phyloP scores from a whole-genome alignment of 805 yeast species.

The Wickerhamomyces queroliae region DNA sequence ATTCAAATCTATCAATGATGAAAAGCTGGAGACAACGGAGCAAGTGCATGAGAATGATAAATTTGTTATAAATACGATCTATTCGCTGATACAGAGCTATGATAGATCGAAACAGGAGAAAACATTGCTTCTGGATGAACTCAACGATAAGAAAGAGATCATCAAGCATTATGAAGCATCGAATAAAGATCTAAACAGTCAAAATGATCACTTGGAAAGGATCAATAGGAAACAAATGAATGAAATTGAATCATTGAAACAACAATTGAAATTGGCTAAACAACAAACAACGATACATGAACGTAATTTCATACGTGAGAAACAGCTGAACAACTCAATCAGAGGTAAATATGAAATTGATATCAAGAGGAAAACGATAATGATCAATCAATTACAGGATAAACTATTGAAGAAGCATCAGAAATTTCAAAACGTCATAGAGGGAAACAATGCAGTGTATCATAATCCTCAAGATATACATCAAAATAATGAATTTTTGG shows the following conservation, averaged over 20 bases:
- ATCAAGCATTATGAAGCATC: not conserved
- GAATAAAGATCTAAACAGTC: not conserved
- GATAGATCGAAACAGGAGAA: constrained; percentile 9
- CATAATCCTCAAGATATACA: constrained; percentile 3
- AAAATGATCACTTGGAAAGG: not conserved
- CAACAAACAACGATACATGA: not conserved
- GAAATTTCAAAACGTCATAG: constrained; percentile 6
- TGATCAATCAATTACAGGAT: constrained; percentile 16
- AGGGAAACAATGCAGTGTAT: constrained; percentile 1
- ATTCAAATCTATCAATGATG: constrained; percentile 6
- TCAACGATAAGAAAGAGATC: constrained; percentile 7
- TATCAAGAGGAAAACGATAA: constrained; percentile 11
- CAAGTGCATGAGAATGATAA: constrained; percentile 9
- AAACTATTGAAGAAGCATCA: constrained; percentile 6
- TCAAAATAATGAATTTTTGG: not conserved
- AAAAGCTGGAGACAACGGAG: constrained; percentile 6
- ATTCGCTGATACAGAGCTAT: constrained; percentile 7
- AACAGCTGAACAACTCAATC: constrained; percentile 7
- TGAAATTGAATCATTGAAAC: constrained; percentile 2
- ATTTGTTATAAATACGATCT: constrained; percentile 8
- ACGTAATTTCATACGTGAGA: constrained; percentile 1
- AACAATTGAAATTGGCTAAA: not conserved
- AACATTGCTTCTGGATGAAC: not conserved
- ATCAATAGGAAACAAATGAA: constrained; percentile 3
- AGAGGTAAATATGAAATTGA: constrained; percentile 16